Base-by-base conservation (phyloP, 805 yeast species). In the Metschnikowia santaceciliae region DNA sequence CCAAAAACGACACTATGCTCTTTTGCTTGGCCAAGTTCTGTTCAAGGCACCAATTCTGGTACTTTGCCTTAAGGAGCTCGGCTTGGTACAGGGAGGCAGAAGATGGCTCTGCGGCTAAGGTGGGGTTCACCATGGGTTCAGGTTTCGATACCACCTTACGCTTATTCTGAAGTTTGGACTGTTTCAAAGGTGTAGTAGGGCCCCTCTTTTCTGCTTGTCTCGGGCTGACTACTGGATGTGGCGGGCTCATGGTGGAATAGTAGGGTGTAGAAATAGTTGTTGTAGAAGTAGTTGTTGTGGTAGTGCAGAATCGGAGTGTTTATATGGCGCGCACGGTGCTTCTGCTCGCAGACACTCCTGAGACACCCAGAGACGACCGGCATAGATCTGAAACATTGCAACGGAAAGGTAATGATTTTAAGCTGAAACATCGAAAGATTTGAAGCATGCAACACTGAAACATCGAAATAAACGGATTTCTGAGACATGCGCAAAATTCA, bases 141-240 rank as follows among this genome's bases (percentile, higher is more conserved):
- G 32, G 39, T 39, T 55, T 55, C 17, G 55, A 37, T 17, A 49
- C 42, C 39, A 43, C 58, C 44, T 46, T 57, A 53, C 53, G 68
- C 52, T 50, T 59, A 40, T 60, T 60, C 26, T 59, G 65, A 19
- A 60, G 51, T 17, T 56, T 49, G 6, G 70, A 60, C 14, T 68
- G 68, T 7, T 70, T 60, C 46, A 70, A 54, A 1, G 76, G 76
- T 5, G 76, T 69, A 15, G 66, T 56, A 22, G 76, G 70, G 6
- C 67, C 70, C 42, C 75, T 58, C 53, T 70, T 69, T 17, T 48
- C 55, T 2, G 55, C 45, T 19, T 52, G 51, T 47, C 55, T 38
- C 3, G 55, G 55, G 15, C 53, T 53, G n/a, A n/a, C 43, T 13
- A 44, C 40, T 6, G 47, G 13, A 23, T 15, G 40, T 26, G 6